Evolutionary conservation across 2,329 filamentous ascomycete genomes (phyloP).

Genomic region (Fusarium chlamydosporum): DNA sequence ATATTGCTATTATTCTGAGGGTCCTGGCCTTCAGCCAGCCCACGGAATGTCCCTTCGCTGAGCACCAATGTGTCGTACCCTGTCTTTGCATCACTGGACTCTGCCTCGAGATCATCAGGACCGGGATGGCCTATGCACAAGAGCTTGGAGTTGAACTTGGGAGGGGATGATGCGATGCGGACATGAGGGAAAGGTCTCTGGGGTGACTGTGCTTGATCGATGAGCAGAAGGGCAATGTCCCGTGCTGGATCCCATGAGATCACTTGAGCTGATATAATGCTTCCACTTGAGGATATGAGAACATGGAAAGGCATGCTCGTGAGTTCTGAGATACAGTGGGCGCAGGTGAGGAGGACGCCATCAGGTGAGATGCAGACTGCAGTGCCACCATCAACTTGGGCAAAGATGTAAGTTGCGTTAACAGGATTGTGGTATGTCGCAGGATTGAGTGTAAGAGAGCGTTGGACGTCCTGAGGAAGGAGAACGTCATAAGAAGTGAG

Average conservation of each 20-base stretch:
- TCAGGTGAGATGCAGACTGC: conserved; percentile 62
- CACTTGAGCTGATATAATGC: conserved; percentile 57
- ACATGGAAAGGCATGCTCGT: conserved; percentile 51
- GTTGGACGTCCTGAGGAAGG: conserved; percentile 26
- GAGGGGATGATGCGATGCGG: conserved; percentile 32
- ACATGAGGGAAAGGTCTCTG: conserved; percentile 44
- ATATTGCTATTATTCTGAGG: conserved; percentile 66
- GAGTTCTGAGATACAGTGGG: conserved; percentile 63
- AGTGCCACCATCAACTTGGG: conserved; percentile 64
- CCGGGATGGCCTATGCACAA: conserved; percentile 57
- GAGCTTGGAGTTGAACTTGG: conserved; percentile 42
- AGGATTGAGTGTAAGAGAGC: conserved; percentile 8
- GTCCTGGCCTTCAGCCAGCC: conserved; percentile 57
- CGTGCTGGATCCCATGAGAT: conserved; percentile 59
- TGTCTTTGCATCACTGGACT: conserved; percentile 53
- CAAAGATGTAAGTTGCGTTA: conserved; percentile 61
- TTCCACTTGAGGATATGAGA: conserved; percentile 61
- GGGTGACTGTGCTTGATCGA: conserved; percentile 51
- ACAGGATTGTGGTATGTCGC: conserved; percentile 17
- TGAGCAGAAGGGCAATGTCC: conserved; percentile 63
- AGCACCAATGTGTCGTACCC: conserved; percentile 64
- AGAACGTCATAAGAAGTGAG: conserved; percentile 39
- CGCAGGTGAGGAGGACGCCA: conserved; percentile 64
- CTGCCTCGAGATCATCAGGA: conserved; percentile 61
- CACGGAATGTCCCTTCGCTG: conserved; percentile 60